Evolutionary conservation across 208 protist genomes (phyloP), one percentile per base, ranked within the genome.

Genomic region (Leishmania gerbilli): DNA sequence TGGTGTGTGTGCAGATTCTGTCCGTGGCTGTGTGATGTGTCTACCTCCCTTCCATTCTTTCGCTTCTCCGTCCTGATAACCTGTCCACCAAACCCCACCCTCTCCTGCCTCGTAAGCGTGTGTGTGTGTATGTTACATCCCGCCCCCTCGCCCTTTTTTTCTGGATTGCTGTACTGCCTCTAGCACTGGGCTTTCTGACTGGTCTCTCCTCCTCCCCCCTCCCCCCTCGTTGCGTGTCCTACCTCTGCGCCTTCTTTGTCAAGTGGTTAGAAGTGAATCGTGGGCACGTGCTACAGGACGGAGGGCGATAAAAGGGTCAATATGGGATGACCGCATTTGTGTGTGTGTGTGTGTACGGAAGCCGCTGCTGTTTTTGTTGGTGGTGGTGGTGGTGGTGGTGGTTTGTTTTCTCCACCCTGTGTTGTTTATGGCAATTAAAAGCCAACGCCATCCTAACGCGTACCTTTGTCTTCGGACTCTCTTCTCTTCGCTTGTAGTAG

Each of bases 81-180:
- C 19, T 60, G 31, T 58, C 11, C 40, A 11, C 24, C 42, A 21
- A n/a, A 27, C n/a, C 37, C n/a, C 34, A 24, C 31, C 51, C 76
- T 76, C 15, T 69, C 31, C 53, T 21, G 21, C 53, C 53, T 56
- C 53, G 53, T 56, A 56, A 47, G 45, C 45, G 45, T 47, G 45
- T 47, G 0, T 47, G 11, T 51, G 47, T 58, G 1, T 60, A 45
- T 60, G 2, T n/a, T n/a, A 8, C 58, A 24, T 64, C 58, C n/a
- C 74, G n/a, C 6, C 34, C 67, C 64, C n/a, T 55, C 53, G 7
- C 19, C 53, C 53, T 71, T 79, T 37, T 79, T 71, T 71, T 69
- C 7, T 56, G 47, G n/a, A 71, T 31, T 72, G 31, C 21, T 81
- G 42, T 21, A 77, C 45, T 67, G 42, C n/a, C 60, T 65, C 31